Evolutionary conservation across 441 rosid genomes (phyloP), one percentile per base, ranked within the genome.

Genomic region (Pelargonium fulgidum): DNA sequence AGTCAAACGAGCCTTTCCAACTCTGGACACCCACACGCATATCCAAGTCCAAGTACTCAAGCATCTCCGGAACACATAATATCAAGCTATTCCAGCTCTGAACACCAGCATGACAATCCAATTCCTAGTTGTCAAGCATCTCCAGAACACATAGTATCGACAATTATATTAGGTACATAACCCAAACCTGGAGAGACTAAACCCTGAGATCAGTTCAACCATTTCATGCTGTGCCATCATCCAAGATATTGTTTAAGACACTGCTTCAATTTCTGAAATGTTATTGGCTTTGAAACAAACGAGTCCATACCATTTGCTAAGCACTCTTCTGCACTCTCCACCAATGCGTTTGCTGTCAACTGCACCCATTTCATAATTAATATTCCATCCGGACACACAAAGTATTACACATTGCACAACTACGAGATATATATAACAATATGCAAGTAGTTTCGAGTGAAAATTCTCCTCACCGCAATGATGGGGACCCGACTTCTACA

Each of bases 301-400:
- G 99, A 93, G 74, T 93, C 98, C 96, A 93, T 93, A 48, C 98
- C 98, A 68, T 88, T 93, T 61, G 85, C 88, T 58, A 69, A 91
- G 72, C 93, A 93, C 76, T 83, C 85, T 7, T 83, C 88, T 67
- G 85, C 87, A 70, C 87, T 86, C 68, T 87, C 89, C 11, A 91
- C 80, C 77, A 81, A 76, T 73, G 85, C 86, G 73, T 85, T 93
- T 13, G 89, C 87, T 19, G 88, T 87, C 89, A 78, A 85, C 94
- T 86, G 81, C 86, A 77, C 68, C 72, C 19, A 24, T 17, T 42
- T 22, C 41, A 68, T 19, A 39, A 9, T 39, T 39, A 64, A 52
- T 33, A 52, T 14, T 29, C 11, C 42, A 47, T 19, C 12, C 24
- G n/a, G 17, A 42, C n/a, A 47, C 52, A 45, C 19, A 12, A 42